These are phyloP conservation scores for Phytophthora rubi DNA, from an alignment of 352 stramenopile genomes.

Conservation along the genomic window DNA sequence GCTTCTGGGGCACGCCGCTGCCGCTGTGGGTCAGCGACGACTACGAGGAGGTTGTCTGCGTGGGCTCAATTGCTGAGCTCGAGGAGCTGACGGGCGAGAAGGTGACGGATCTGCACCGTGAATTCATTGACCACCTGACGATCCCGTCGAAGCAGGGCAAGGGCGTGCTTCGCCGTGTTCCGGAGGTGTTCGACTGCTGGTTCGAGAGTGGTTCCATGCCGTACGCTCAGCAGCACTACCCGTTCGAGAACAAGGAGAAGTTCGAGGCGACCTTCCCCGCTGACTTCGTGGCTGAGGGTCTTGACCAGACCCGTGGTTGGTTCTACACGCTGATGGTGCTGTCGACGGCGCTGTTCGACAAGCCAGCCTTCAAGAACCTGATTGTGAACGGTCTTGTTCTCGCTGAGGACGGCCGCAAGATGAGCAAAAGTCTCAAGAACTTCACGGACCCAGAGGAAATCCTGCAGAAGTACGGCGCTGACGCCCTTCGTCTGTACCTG, in stretches of 20 bases:
- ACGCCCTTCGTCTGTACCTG: conserved; percentile 99
- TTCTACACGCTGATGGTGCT: conserved; percentile 99
- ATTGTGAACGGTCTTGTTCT: conserved; percentile 99
- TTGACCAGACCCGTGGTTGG: conserved; percentile 99
- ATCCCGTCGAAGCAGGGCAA: conserved; percentile 96
- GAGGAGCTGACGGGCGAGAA: conserved; percentile 94
- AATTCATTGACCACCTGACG: conserved; percentile 98
- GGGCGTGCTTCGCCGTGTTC: conserved; percentile 83
- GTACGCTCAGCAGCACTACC: conserved; percentile 99
- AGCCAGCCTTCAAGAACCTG: conserved; percentile 99
- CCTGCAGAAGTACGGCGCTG: conserved; percentile 97
- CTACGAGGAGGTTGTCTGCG: conserved; percentile 96
- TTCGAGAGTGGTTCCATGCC: conserved; percentile 99
- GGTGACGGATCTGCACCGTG: conserved; percentile 96
- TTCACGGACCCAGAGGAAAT: conserved; percentile 96
- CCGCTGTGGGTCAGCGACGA: conserved; percentile 99
- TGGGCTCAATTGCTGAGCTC: conserved; percentile 97
- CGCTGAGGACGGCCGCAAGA: conserved; percentile 99
- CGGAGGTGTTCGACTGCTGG: conserved; percentile 99
- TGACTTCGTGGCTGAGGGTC: conserved; percentile 99
- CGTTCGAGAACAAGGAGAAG: conserved; percentile 99
- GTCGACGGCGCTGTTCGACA: conserved; percentile 98
- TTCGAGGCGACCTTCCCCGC: conserved; percentile 98
- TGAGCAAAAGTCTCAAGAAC: conserved; percentile 99
- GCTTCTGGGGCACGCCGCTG: conserved; percentile 99